These are phyloP conservation scores for Mycena belliarum DNA, from an alignment of 768 basidiomycete genomes.

Conservation along the genomic window DNA sequence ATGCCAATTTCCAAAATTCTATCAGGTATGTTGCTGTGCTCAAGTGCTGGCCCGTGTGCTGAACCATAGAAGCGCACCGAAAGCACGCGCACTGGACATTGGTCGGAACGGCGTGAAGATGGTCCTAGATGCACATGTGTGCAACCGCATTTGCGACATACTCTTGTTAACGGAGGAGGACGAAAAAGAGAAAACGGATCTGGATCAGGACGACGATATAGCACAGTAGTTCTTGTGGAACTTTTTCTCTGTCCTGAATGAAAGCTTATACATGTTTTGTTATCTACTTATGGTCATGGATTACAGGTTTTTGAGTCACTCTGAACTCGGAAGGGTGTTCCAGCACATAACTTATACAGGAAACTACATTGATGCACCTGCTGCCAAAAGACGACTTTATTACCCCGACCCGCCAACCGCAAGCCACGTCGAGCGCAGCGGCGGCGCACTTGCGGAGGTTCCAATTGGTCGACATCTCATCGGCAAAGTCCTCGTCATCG, in stretches of 20 bases:
- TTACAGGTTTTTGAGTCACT: too few relatives aligned
- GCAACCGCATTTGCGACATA: neutral
- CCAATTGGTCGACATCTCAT: constrained; percentile 98
- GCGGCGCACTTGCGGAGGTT: constrained; percentile 98
- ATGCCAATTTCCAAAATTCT: neutral
- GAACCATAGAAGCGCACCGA: neutral
- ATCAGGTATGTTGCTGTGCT: neutral
- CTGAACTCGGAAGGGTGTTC: too few relatives aligned
- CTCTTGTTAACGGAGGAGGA: neutral
- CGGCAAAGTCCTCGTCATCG: constrained; percentile 91
- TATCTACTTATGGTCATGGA: too few relatives aligned
- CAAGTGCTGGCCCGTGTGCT: neutral
- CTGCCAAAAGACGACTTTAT: too few relatives aligned
- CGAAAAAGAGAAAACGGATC: too few relatives aligned
- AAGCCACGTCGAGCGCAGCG: constrained; percentile 93
- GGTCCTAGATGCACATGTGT: neutral
- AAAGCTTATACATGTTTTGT: too few relatives aligned
- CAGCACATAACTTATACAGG: too few relatives aligned
- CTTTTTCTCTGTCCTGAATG: too few relatives aligned
- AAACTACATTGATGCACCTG: too few relatives aligned
- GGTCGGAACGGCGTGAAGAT: neutral
- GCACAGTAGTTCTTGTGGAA: too few relatives aligned
- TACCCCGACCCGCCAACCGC: too few relatives aligned
- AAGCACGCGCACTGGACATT: neutral
- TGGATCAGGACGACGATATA: too few relatives aligned